phyloP scores from a whole-genome alignment of 2,329 filamentous ascomycete species.

The Phoma sp. region DNA sequence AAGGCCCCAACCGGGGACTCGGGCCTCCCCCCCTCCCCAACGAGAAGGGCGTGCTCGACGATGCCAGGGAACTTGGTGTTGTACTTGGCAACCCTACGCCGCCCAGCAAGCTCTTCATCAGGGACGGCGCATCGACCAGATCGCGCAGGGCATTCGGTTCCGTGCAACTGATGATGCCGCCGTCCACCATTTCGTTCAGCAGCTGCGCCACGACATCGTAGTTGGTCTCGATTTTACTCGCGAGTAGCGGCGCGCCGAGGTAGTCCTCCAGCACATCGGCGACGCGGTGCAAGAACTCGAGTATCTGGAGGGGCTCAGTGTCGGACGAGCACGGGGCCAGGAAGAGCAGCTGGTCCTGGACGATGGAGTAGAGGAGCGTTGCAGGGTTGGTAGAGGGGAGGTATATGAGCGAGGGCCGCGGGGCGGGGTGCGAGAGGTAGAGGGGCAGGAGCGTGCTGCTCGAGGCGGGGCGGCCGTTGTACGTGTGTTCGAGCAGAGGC shows the following conservation, averaged over 20 bases:
- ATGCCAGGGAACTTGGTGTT: conserved; percentile 41
- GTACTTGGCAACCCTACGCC: conserved; percentile 79
- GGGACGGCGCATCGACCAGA: conserved; percentile 87
- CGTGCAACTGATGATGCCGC: conserved; percentile 84
- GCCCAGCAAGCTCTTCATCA: conserved; percentile 86
- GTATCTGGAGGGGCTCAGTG: conserved; percentile 84
- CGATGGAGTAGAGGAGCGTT: conserved; percentile 85
- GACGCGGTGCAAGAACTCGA: conserved; percentile 93
- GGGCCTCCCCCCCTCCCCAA: conserved; percentile 33
- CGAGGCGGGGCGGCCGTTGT: conserved; percentile 80
- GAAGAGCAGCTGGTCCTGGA: conserved; percentile 87
- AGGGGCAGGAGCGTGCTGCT: conserved; percentile 80
- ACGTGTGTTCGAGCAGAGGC: conserved; percentile 86
- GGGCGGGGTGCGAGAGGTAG: conserved; percentile 82
- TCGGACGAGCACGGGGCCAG: conserved; percentile 85
- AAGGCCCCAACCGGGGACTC: conserved; percentile 33
- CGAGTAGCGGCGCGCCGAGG: conserved; percentile 83
- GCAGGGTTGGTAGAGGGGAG: conserved; percentile 82
- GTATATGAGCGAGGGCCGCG: conserved; percentile 86
- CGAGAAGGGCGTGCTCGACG: conserved; percentile 40
- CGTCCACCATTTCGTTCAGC: conserved; percentile 95
- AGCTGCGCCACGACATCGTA: conserved; percentile 96
- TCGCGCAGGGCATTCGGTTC: conserved; percentile 93
- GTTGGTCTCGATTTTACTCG: conserved; percentile 83
- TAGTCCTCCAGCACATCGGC: conserved; percentile 95